Evolutionary conservation across 2,329 filamentous ascomycete species (phyloP).

Genomic region (Emmonsia crescens): DNA sequence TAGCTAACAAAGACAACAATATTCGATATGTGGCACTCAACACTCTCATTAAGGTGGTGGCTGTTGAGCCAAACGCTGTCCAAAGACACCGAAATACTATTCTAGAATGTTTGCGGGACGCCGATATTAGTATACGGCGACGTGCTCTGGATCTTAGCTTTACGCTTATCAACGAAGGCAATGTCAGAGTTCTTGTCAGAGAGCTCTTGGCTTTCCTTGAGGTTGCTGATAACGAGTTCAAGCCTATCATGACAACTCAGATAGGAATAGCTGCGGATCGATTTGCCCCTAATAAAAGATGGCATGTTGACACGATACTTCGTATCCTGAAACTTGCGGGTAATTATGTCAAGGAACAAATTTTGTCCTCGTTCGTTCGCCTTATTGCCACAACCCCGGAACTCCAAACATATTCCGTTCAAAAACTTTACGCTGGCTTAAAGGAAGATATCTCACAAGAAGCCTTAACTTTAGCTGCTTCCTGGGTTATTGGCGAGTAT

Average conservation of each 20-base stretch:
- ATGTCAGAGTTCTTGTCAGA: slow-evolving; percentile 84
- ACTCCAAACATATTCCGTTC: slow-evolving; percentile 89
- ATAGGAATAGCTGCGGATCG: slow-evolving; percentile 95
- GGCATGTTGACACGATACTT: slow-evolving; percentile 97
- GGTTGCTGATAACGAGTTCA: slow-evolving; percentile 96
- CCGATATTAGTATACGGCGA: slow-evolving; percentile 93
- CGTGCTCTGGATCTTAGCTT: slow-evolving; percentile 96
- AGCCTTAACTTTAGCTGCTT: slow-evolving; percentile 79
- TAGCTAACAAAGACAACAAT: slow-evolving; percentile 98
- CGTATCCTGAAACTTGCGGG: slow-evolving; percentile 86
- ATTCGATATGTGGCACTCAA: slow-evolving; percentile 97
- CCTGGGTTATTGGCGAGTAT: slow-evolving; percentile 97
- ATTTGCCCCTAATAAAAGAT: slow-evolving; percentile 92
- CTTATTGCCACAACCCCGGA: slow-evolving; percentile 91
- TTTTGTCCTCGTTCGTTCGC: slow-evolving; percentile 90
- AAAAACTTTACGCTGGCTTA: slow-evolving; percentile 81
- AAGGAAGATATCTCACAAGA: slow-evolving; percentile 98
- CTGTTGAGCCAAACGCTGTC: slow-evolving; percentile 93
- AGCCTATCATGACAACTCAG: slow-evolving; percentile 94
- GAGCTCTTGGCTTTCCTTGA: slow-evolving; percentile 92
- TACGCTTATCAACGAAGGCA: slow-evolving; percentile 93
- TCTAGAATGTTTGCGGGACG: slow-evolving; percentile 86
- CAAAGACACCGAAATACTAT: slow-evolving; percentile 97
- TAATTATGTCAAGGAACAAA: slow-evolving; percentile 96
- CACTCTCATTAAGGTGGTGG: slow-evolving; percentile 94